Evolutionary conservation across 164 flowering plant genomes (phyloP), one percentile per base, ranked within the genome.

Genomic region (Malania oleifera): DNA sequence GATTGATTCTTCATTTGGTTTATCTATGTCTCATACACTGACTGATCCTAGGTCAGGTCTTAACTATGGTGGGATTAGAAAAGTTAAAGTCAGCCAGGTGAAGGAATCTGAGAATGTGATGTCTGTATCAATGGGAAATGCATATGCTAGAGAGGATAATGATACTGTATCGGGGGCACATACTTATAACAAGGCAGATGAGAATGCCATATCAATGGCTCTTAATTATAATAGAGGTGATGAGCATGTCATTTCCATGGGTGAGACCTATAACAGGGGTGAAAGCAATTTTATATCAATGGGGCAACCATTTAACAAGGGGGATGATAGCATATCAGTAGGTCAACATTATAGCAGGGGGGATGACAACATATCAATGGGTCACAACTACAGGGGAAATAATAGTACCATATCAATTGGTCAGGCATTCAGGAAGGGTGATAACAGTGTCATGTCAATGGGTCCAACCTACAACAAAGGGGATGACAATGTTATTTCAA

Each of bases 21-120:
- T 73, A 51, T 70, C 80, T 8, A 68, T 68, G 65, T 65, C 71
- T n/a, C 69, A 63, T 27, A 27, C 66, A 7, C 40, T 66, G 29
- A 77, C 71, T 27, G 73, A 66, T 67, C 71, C 77, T 25, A 57
- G 66, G 25, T 54, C 71, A 41, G 65, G 65, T 44, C 23, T 71
- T 24, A 63, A 52, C 58, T 73, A 65, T 58, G 64, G 69, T 23
- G 77, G 75, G 5, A 54, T 68, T 38, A 68, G 75, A 55, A 73
- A 71, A 52, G 73, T 71, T 13, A 73, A 73, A 61, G 80, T 77
- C 28, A 68, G 64, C 28, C 69, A 77, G 55, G 77, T 77, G 1
- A 77, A 66, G 59, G 80, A 73, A 22, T 61, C 70, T 23, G 77
- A 77, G 18, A 67, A 63, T 59, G 23, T 52, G 7, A 55, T 73